Percentiles rank a stretch among this genome's conserved stretches.
phyloP scores from a whole-genome alignment of 768 basidiomycete genomes.

The Leccinum pellstonianum region DNA sequence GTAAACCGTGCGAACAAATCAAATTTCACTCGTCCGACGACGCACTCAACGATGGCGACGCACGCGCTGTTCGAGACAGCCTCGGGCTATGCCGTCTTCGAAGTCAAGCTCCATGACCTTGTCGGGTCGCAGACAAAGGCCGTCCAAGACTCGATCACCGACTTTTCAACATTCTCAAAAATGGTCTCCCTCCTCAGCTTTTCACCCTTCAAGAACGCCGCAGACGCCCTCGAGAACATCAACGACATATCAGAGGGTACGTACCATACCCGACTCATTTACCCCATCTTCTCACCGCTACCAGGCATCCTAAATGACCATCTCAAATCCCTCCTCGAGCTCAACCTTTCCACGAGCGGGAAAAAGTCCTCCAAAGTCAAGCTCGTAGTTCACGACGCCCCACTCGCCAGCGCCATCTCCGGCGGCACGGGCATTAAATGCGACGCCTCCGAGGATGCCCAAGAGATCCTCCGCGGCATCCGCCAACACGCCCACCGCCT shows the following conservation, averaged over 20 bases:
- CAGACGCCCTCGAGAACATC: conserved; percentile 90
- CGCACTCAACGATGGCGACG: conserved; percentile 54
- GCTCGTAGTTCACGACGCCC: conserved; percentile 76
- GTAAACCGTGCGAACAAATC: conserved; percentile 13
- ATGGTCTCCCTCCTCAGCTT: conserved; percentile 92
- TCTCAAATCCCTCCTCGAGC: conserved; percentile 79
- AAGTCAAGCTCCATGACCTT: conserved; percentile 83
- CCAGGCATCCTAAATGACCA: conserved; percentile 84
- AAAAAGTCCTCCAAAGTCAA: conserved; percentile 67
- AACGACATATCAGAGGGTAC: conserved; percentile 95
- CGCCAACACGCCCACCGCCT: conserved; percentile 89
- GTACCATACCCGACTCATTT: conserved; percentile 18
- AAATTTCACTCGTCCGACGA: conserved; percentile 33
- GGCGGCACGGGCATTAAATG: conserved; percentile 69
- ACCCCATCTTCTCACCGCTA: background rate
- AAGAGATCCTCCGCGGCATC: conserved; percentile 89
- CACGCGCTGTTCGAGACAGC: conserved; percentile 93
- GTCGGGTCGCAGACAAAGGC: conserved; percentile 76
- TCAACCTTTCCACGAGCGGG: conserved; percentile 73
- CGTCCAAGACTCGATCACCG: conserved; percentile 83
- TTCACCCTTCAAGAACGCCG: conserved; percentile 90
- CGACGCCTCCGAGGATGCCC: conserved; percentile 75
- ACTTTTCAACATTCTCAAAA: conserved; percentile 86
- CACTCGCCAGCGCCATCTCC: conserved; percentile 76
- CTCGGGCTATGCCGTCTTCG: conserved; percentile 91